phyloP scores from a whole-genome alignment of 305 asterid species.

The Solanum hybrid region DNA sequence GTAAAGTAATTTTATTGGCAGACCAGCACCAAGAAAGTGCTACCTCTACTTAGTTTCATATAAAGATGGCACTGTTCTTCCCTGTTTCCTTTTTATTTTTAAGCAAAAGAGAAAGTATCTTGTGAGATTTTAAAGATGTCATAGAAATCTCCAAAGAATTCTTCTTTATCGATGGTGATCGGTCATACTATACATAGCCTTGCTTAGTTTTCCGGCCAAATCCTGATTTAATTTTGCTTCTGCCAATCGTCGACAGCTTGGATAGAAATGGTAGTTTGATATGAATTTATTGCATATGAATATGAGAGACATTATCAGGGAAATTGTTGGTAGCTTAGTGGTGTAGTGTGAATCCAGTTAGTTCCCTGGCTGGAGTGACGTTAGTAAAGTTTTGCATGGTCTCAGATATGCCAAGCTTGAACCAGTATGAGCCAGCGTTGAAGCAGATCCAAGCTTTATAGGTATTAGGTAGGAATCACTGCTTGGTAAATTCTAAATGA shows the following conservation, averaged over 20 bases:
- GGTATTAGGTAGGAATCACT: neutral
- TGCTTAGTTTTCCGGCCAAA: neutral
- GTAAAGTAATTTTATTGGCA: neutral
- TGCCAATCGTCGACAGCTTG: too few species aligned
- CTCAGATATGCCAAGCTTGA: neutral
- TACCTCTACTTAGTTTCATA: neutral
- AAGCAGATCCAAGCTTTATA: neutral
- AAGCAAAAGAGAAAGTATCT: neutral
- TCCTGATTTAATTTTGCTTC: neutral
- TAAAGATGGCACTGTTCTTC: neutral
- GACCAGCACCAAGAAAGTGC: neutral
- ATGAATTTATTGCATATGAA: neutral
- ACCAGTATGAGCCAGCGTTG: neutral
- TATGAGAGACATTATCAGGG: neutral
- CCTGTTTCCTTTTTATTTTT: neutral
- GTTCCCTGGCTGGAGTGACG: neutral
- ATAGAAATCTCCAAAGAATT: neutral
- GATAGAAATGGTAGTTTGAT: neutral
- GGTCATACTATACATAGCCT: neutral
- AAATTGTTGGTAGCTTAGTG: neutral
- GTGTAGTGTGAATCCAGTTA: conserved; percentile 1
- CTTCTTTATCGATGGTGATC: neutral
- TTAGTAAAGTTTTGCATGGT: neutral
- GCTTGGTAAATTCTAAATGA: neutral
- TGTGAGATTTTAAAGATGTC: neutral